Evolutionary conservation across 371 early-diverging fungal species (phyloP).

Genomic region (Mucor ambiguus): DNA sequence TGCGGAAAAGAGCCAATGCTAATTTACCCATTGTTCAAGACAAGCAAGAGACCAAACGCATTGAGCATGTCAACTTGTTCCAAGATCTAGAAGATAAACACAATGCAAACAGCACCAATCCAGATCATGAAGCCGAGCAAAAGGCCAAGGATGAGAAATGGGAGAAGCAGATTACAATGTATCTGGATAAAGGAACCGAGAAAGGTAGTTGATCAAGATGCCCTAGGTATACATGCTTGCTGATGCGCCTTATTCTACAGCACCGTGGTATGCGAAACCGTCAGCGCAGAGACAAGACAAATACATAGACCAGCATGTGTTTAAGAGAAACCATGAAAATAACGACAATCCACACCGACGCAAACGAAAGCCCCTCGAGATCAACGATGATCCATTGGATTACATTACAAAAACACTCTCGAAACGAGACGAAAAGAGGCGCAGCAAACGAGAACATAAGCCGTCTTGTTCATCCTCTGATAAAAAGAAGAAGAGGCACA

Average conservation of each 20-base stretch:
- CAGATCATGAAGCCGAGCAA: constrained; percentile 62
- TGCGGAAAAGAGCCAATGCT: constrained; percentile 52
- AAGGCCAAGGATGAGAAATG: constrained; percentile 58
- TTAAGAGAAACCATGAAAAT: background rate
- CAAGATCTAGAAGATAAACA: constrained; percentile 44
- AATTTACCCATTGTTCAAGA: constrained; percentile 1
- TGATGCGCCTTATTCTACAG: constrained; percentile 5
- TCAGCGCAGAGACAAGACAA: constrained; percentile 22
- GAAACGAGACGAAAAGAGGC: constrained; percentile 4
- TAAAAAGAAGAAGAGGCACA: background rate
- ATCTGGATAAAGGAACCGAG: constrained; percentile 52
- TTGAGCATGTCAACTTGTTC: constrained; percentile 63
- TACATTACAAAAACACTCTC: constrained; percentile 18
- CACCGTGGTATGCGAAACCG: constrained; percentile 41
- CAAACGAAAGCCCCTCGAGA: constrained; percentile 17
- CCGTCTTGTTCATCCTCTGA: background rate
- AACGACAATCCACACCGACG: constrained; percentile 11
- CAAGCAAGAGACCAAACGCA: background rate
- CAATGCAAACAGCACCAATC: constrained; percentile 36
- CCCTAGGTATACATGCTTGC: background rate
- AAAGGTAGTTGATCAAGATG: constrained; percentile 32
- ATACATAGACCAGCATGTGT: constrained; percentile 23
- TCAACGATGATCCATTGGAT: constrained; percentile 34
- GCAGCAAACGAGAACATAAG: constrained; percentile 2
- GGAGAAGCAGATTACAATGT: constrained; percentile 66